A percentile compares a stretch with the other conserved stretches of the same genome.
These are phyloP conservation scores for Lomentospora prolificans DNA, from an alignment of 2,329 filamentous ascomycete genomes.

Conservation along the genomic window DNA sequence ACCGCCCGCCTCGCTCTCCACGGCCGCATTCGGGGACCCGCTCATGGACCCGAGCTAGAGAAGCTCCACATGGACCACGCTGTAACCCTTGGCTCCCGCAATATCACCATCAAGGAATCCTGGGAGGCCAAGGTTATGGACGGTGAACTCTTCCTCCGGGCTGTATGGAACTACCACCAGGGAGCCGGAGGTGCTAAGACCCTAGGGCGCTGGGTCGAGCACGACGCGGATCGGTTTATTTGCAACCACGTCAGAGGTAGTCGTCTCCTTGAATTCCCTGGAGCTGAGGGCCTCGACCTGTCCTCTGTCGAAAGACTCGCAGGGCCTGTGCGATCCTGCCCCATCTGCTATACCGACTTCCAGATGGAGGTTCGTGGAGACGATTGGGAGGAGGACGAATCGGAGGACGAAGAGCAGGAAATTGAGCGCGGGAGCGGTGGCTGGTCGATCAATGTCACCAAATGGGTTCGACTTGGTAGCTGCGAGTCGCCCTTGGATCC, in stretches of 20 bases:
- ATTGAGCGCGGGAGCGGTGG: background rate
- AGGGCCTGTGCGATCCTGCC: constrained; percentile 4
- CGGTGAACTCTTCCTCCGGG: constrained; percentile 9
- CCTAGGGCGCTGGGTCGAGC: background rate
- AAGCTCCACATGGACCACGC: background rate
- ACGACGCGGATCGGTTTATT: background rate
- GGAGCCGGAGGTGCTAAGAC: background rate
- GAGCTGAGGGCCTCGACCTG: background rate
- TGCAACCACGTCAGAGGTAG: background rate
- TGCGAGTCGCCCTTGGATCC: constrained; percentile 6
- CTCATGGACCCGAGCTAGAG: background rate
- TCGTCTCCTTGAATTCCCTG: background rate
- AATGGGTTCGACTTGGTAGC: constrained; percentile 7
- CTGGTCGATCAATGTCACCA: constrained; percentile 6
- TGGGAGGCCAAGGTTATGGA: constrained; percentile 9
- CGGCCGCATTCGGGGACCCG: constrained; percentile 4
- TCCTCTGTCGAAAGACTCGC: background rate
- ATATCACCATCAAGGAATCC: background rate
- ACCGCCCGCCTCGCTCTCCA: constrained; percentile 8
- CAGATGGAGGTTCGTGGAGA: constrained; percentile 4
- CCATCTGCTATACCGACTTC: constrained; percentile 6
- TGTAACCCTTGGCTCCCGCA: background rate
- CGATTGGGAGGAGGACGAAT: background rate
- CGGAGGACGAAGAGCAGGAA: background rate
- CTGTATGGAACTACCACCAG: background rate